phyloP scores from a whole-genome alignment of 192 early-diverging fungal genomes.

The Rhizoclosmatium sp. region DNA sequence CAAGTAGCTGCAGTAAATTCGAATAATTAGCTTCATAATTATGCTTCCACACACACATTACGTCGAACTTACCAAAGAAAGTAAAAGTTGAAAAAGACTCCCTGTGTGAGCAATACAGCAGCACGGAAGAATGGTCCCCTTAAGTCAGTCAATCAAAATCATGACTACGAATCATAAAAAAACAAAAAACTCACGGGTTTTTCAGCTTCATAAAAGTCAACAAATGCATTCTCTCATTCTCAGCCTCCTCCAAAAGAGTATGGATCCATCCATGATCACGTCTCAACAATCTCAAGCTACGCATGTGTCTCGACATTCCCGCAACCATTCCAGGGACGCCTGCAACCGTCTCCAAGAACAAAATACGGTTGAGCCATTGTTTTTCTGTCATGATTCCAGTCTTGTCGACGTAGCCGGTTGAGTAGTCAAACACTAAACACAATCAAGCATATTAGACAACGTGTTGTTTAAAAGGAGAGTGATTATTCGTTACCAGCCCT shows the following conservation, averaged over 20 bases:
- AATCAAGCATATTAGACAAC: background rate
- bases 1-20: slow-evolving; percentile 61
- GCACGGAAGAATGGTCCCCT: slow-evolving; percentile 44
- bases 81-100: slow-evolving; percentile 90
- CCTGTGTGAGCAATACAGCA: slow-evolving; percentile 80
- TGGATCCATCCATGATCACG: slow-evolving; percentile 93
- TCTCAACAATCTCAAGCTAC: slow-evolving; percentile 61
- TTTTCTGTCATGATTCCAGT: slow-evolving; percentile 50
- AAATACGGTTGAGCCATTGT: slow-evolving; percentile 48
- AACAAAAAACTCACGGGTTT: slow-evolving; percentile 8
- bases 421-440: slow-evolving; percentile 41
- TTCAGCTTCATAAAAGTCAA: slow-evolving; percentile 57
- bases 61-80: slow-evolving; percentile 52
- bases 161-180: too few species aligned
- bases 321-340: slow-evolving; percentile 90
- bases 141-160: too few species aligned
- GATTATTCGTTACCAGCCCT: slow-evolving; percentile 25
- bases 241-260: slow-evolving; percentile 89
- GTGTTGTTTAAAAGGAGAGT: background rate
- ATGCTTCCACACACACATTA: background rate
- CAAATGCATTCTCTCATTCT: slow-evolving; percentile 83
- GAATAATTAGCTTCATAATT: slow-evolving; percentile 40
- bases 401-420: slow-evolving; percentile 45
- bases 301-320: slow-evolving; percentile 51
- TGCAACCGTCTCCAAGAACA: slow-evolving; percentile 59